phyloP scores from a whole-genome alignment of 2,329 filamentous ascomycete species.

The Scopulariopsis brevicaulis region DNA sequence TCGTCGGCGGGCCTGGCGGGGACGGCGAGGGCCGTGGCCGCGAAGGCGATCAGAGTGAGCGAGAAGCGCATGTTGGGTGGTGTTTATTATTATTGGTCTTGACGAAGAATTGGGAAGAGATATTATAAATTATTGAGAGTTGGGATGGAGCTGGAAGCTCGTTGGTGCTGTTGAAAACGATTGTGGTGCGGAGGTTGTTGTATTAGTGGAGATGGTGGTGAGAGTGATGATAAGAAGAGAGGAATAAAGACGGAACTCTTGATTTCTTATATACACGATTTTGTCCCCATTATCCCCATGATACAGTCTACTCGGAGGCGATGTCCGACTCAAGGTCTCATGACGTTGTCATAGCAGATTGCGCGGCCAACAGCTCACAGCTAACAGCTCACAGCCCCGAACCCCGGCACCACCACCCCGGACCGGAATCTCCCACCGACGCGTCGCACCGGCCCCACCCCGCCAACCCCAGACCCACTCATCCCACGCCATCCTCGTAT shows the following conservation, averaged over 20 bases:
- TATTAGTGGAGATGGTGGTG: background rate
- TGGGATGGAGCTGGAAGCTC: background rate
- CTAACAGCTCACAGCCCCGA: no score
- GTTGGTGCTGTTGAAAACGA: background rate
- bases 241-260: background rate
- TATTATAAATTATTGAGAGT: background rate
- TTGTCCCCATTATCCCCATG: background rate
- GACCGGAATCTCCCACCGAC: no score
- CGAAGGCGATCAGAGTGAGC: constrained; percentile 8
- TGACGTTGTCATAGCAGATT: no score
- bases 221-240: background rate
- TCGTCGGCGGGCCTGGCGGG: constrained; percentile 6
- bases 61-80: constrained; percentile 8
- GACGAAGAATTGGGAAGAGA: background rate
- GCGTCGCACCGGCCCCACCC: no score
- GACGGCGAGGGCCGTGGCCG: constrained; percentile 7
- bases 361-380: no score
- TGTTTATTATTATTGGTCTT: background rate
- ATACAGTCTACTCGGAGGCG: no score
- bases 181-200: background rate
- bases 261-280: background rate
- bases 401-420: no score
- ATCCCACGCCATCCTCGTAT: no score
- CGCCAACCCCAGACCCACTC: no score
- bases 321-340: no score